A percentile compares a stretch with the other conserved stretches of the same genome.
These are phyloP conservation scores for Talaromyces sp. DNA, from an alignment of 2,329 filamentous ascomycete genomes.

Conservation along the genomic window DNA sequence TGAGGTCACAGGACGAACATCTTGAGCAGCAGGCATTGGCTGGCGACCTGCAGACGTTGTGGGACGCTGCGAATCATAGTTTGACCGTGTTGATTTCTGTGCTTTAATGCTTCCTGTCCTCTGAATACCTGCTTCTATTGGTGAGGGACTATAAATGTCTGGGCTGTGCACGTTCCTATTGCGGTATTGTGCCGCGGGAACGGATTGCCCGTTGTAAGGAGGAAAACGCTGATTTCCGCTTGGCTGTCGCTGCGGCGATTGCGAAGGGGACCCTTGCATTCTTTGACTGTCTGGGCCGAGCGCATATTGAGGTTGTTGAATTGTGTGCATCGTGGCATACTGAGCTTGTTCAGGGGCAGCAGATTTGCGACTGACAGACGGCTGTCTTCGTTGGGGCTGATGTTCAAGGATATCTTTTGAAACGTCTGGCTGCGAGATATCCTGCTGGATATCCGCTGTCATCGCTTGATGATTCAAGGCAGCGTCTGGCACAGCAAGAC, in stretches of 20 bases:
- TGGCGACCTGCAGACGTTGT: constrained; percentile 7
- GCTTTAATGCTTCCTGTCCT: constrained; percentile 13
- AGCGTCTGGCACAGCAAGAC: constrained; percentile 16
- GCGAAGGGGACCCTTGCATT: constrained; percentile 22
- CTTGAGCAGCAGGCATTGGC: background rate
- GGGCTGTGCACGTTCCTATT: background rate
- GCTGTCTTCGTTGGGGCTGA: constrained; percentile 15
- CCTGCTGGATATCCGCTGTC: constrained; percentile 18
- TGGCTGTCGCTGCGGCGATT: background rate
- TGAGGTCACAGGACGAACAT: background rate
- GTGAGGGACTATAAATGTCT: background rate
- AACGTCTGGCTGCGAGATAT: background rate
- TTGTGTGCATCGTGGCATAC: constrained; percentile 20
- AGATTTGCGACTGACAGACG: constrained; percentile 6
- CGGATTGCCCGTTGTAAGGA: background rate
- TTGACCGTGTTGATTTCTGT: background rate
- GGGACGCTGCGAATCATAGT: constrained; percentile 7
- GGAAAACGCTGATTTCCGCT: background rate
- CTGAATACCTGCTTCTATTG: background rate
- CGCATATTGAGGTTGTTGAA: constrained; percentile 25
- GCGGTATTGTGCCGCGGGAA: background rate
- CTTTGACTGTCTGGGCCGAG: constrained; percentile 20
- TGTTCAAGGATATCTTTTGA: constrained; percentile 17
- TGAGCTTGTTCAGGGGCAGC: constrained; percentile 20
- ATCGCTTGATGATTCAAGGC: background rate